Percentiles rank a stretch among this genome's conserved stretches.
Evolutionary conservation across 106 monocot genomes (phyloP).

Genomic region (Dendrobium catenatum): DNA sequence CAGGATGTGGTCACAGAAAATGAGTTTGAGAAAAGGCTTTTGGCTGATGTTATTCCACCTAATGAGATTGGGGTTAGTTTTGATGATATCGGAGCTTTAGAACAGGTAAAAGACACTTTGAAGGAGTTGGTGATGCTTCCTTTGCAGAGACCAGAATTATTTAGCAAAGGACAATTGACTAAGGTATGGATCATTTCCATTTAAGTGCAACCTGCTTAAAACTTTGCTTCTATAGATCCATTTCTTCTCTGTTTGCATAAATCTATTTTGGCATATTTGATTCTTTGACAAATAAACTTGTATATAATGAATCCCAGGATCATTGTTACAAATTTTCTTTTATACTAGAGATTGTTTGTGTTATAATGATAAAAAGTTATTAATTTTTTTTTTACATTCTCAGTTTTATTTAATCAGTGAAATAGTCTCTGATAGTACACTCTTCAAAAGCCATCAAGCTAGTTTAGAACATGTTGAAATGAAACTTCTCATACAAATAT

Average conservation of each 20-base stretch:
- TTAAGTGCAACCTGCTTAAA: not conserved
- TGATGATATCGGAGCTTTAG: slow-evolving; percentile 80
- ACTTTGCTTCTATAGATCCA: not conserved
- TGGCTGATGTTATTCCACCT: slow-evolving; percentile 81
- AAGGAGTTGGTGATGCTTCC: slow-evolving; percentile 91
- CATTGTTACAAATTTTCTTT: not conserved
- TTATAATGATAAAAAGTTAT: no score
- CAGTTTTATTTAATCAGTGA: not conserved
- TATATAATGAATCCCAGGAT: not conserved
- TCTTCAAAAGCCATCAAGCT: not conserved
- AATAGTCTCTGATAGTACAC: not conserved
- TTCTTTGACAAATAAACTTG: not conserved
- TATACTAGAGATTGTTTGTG: not conserved
- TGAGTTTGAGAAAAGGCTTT: slow-evolving; percentile 87
- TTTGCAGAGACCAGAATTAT: slow-evolving; percentile 70
- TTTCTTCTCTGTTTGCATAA: not conserved
- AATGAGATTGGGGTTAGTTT: slow-evolving; percentile 83
- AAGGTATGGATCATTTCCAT: slow-evolving; percentile 32
- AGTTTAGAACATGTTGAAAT: not conserved
- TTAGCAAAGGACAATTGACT: slow-evolving; percentile 74
- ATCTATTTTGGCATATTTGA: not conserved
- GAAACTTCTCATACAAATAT: not conserved
- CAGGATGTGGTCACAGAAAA: slow-evolving; percentile 88
- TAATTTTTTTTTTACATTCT: not conserved
- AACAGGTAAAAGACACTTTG: slow-evolving; percentile 76